Evolutionary conservation across 139 green algal genomes (phyloP).

Genomic region (Coccomyxa sp.): DNA sequence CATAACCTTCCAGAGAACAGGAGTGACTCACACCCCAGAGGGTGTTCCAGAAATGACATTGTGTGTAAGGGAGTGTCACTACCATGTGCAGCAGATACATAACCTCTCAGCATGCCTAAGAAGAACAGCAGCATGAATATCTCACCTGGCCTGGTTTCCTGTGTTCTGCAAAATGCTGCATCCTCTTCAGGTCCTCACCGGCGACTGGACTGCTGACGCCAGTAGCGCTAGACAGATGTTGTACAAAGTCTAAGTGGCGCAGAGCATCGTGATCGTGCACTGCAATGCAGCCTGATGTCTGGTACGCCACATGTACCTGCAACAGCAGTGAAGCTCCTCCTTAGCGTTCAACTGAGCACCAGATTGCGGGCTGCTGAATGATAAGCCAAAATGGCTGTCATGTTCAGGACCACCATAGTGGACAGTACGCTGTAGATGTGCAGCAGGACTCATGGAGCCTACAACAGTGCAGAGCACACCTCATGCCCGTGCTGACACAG

Average conservation of each 20-base stretch:
- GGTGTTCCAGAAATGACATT: too few species aligned
- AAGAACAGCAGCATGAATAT: too few species aligned
- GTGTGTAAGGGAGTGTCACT: too few species aligned
- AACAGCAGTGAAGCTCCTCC: neutral
- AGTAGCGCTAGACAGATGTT: neutral
- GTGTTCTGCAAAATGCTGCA: neutral
- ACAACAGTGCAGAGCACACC: neutral
- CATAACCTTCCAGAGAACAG: too few species aligned
- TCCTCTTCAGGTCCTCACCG: neutral
- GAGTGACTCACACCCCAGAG: too few species aligned
- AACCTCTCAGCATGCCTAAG: too few species aligned
- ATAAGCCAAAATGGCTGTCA: too few species aligned
- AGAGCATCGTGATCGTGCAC: slow-evolving; percentile 21
- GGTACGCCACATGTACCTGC: slow-evolving; percentile 6
- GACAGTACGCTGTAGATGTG: too few species aligned
- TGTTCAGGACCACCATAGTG: too few species aligned
- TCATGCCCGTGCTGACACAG: slow-evolving; percentile 14
- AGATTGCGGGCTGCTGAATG: neutral
- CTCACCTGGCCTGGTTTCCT: neutral
- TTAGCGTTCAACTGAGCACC: neutral
- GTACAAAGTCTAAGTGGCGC: slow-evolving; percentile 17
- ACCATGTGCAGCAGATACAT: too few species aligned
- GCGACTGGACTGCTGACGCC: neutral
- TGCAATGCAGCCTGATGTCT: slow-evolving; percentile 7
- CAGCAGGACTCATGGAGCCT: neutral